Conservation (phyloP, 192 early-diverging fungal species). For the Lobosporangium transversale region DNA sequence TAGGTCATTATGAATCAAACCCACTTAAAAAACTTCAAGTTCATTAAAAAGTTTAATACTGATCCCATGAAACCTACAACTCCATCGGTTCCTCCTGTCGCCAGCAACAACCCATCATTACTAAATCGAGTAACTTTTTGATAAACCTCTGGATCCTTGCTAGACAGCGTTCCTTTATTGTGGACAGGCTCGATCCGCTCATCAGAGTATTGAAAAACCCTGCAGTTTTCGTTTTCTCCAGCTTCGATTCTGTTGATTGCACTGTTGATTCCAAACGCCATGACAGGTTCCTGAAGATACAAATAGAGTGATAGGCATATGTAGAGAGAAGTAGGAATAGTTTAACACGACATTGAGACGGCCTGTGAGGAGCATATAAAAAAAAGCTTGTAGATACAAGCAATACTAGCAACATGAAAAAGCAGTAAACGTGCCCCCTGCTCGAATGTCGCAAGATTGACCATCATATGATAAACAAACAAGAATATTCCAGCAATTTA, state of each 20-base stretch:
- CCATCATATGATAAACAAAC: too few species aligned
- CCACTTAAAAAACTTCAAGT: not conserved
- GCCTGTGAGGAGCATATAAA: too few species aligned
- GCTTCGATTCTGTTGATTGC: constrained; percentile 65
- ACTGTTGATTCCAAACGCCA: constrained; percentile 80
- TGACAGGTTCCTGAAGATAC: constrained; percentile 60
- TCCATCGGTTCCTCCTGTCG: constrained; percentile 78
- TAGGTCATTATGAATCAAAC: too few species aligned
- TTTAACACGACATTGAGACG: too few species aligned
- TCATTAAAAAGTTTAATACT: not conserved
- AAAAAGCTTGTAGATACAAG: too few species aligned
- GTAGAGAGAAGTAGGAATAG: too few species aligned
- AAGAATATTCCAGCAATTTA: too few species aligned
- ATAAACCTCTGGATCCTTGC: constrained; percentile 62
- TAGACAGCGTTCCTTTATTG: constrained; percentile 58
- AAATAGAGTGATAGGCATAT: too few species aligned
- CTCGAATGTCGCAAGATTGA: too few species aligned
- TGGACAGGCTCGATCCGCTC: constrained; percentile 54
- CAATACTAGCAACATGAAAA: too few species aligned
- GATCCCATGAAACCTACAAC: constrained; percentile 50
- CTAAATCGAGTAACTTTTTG: constrained; percentile 68
- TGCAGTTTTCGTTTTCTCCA: constrained; percentile 84
- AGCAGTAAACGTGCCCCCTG: too few species aligned
- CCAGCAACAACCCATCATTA: constrained; percentile 70
- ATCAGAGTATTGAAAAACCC: constrained; percentile 70